Percentiles rank a stretch among this genome's conserved stretches.
These are phyloP conservation scores for Nigrograna mackinnonii DNA, from an alignment of 2,329 filamentous ascomycete genomes.

Conservation along the genomic window DNA sequence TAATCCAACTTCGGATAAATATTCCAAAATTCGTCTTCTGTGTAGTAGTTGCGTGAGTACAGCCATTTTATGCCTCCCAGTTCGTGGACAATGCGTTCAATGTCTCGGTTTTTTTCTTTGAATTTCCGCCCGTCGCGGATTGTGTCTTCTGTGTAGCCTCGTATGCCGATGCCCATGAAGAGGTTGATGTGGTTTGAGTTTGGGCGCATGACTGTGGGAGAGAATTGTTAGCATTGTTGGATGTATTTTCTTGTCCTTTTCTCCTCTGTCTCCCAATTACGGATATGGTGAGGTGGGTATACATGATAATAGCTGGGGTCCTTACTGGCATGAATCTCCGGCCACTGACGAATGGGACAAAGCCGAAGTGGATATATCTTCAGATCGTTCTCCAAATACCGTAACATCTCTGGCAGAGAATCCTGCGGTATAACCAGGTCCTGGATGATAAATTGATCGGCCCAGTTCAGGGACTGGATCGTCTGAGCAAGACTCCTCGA, in stretches of 20 bases:
- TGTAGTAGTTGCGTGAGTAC: conserved; percentile 84
- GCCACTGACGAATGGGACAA: conserved; percentile 34
- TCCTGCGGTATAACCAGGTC: conserved; percentile 52
- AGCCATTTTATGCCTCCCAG: conserved; percentile 82
- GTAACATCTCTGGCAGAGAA: conserved; percentile 36
- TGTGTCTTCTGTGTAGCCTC: neutral
- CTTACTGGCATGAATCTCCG: conserved; percentile 43
- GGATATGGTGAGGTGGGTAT: no score
- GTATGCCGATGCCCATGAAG: conserved; percentile 1
- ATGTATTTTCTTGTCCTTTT: no score
- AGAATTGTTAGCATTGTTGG: no score
- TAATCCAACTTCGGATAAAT: conserved; percentile 66
- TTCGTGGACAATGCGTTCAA: conserved; percentile 69
- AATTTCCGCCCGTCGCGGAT: neutral
- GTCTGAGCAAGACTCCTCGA: conserved; percentile 65
- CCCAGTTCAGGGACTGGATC: conserved; percentile 59
- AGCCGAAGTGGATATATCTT: conserved; percentile 45
- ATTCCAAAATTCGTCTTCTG: conserved; percentile 67
- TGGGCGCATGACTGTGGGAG: neutral
- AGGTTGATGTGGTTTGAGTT: neutral
- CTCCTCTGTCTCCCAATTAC: no score
- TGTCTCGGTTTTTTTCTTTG: conserved; percentile 29
- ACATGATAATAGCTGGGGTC: no score
- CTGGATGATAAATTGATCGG: conserved; percentile 64
- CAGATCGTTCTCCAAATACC: conserved; percentile 30